phyloP scores from a whole-genome alignment of 1,284 basidiomycete genomes.

The Tausonia pullulans region DNA sequence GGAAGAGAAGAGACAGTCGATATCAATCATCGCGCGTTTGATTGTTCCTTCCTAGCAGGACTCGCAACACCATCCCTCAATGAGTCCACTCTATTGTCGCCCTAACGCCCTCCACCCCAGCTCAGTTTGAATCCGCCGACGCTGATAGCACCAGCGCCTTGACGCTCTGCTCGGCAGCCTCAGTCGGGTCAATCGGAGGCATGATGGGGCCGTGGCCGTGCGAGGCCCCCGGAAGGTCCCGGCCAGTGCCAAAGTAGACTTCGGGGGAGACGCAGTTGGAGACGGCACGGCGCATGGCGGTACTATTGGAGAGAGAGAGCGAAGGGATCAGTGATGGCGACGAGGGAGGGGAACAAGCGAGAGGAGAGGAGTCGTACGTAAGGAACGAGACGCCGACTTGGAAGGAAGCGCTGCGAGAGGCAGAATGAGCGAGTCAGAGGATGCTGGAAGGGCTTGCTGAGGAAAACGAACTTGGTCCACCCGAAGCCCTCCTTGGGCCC shows the following conservation, averaged over 20 bases:
- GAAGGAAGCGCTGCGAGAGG: constrained; percentile 58
- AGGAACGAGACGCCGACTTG: constrained; percentile 92
- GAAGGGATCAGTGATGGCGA: neutral
- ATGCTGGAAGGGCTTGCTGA: neutral
- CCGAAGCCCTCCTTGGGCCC: constrained; percentile 94
- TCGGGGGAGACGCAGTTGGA: constrained; percentile 85
- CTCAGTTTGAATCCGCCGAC: too few species aligned
- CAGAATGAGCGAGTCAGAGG: constrained; percentile 2
- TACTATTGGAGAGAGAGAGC: constrained; percentile 22
- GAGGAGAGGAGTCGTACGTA: constrained; percentile 34
- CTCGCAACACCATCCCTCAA: too few species aligned
- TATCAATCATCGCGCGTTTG: too few species aligned
- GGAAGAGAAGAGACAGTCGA: neutral
- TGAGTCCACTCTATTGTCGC: too few species aligned
- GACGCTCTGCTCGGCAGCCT: too few species aligned
- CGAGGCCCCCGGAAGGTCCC: neutral
- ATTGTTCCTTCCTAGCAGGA: too few species aligned
- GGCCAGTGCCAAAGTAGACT: constrained; percentile 51
- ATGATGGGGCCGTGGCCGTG: neutral
- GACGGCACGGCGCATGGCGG: constrained; percentile 86
- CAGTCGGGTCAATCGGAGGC: neutral
- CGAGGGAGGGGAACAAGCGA: too few species aligned
- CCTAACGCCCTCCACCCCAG: too few species aligned
- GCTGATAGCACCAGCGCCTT: too few species aligned
- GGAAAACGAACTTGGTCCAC: constrained; percentile 70